These are phyloP conservation scores for Phytomonas sp. DNA, from an alignment of 208 protist species.

Conservation along the genomic window DNA sequence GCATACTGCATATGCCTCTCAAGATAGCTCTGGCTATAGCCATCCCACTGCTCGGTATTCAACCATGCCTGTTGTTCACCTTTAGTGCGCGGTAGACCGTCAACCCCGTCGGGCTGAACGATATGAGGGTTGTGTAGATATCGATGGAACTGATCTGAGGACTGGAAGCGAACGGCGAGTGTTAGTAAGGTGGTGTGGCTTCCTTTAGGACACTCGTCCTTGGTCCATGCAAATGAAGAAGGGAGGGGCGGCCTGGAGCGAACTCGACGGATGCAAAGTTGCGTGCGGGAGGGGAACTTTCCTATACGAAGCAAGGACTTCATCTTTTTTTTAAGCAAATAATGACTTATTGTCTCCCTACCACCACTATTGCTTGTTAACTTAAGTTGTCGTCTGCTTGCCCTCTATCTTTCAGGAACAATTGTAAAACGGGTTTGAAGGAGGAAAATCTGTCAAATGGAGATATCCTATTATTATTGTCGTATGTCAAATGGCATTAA, in stretches of 20 bases:
- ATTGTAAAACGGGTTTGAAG: neutral
- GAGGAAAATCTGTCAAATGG: neutral
- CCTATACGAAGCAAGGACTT: neutral
- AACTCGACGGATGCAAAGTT: neutral
- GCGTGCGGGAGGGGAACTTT: neutral
- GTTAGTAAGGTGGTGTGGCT: neutral
- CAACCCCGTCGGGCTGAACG: slow-evolving; percentile 75
- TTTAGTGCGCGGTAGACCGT: slow-evolving; percentile 62
- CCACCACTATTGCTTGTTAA: neutral
- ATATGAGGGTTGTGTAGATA: slow-evolving; percentile 80
- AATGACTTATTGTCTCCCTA: neutral
- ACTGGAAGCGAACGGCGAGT: slow-evolving; percentile 25
- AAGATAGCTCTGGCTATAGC: slow-evolving; percentile 81
- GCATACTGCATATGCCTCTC: slow-evolving; percentile 78
- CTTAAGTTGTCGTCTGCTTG: neutral
- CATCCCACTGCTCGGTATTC: slow-evolving; percentile 84
- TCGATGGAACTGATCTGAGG: slow-evolving; percentile 77
- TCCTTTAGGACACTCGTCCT: neutral
- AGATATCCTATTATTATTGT: neutral
- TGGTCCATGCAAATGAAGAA: slow-evolving; percentile 6
- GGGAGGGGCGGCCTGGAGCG: neutral
- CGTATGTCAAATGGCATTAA: neutral
- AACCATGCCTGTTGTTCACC: slow-evolving; percentile 81
- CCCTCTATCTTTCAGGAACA: neutral
- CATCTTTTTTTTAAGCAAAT: neutral